Conservation (phyloP, 2,329 filamentous ascomycete genomes). For the Paracoccidioides brasiliensis region DNA sequence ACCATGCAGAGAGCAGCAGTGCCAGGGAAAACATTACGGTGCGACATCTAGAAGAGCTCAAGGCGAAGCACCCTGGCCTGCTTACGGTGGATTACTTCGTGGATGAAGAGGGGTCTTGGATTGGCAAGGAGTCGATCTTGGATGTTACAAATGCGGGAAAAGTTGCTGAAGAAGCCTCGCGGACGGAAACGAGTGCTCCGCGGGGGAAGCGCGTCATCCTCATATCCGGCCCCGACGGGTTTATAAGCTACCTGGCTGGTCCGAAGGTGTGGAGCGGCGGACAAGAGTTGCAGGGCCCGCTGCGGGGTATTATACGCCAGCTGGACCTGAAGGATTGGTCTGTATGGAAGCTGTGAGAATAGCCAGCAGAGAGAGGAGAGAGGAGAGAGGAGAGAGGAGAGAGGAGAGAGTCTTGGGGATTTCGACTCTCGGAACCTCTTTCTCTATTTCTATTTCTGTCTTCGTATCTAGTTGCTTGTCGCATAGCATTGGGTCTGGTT, state of each 20-base stretch:
- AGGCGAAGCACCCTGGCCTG: conserved; percentile 41
- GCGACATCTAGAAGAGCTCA: conserved; percentile 49
- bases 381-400: no score
- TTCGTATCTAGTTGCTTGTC: neutral
- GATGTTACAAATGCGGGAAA: conserved; percentile 17
- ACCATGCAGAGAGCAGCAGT: conserved; percentile 4
- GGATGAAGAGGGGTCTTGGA: conserved; percentile 61
- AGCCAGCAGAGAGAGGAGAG: conserved; percentile 7
- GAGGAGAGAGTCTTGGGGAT: neutral
- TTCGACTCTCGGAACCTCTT: neutral
- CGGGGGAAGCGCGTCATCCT: conserved; percentile 46
- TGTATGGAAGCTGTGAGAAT: conserved; percentile 43
- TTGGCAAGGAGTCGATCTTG: conserved; percentile 42
- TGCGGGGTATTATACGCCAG: conserved; percentile 54
- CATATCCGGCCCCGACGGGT: conserved; percentile 83
- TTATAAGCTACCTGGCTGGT: conserved; percentile 68
- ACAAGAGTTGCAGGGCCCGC: conserved; percentile 57
- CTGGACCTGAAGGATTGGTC: conserved; percentile 44
- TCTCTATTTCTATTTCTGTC: neutral
- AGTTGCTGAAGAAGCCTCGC: neutral
- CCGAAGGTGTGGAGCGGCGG: conserved; percentile 63
- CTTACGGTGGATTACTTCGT: conserved; percentile 63
- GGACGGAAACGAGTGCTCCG: neutral
- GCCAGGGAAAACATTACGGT: conserved; percentile 35
- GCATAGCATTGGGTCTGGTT: conserved; percentile 7